Base-by-base conservation (phyloP, 768 basidiomycete species). In the Mycena metata region DNA sequence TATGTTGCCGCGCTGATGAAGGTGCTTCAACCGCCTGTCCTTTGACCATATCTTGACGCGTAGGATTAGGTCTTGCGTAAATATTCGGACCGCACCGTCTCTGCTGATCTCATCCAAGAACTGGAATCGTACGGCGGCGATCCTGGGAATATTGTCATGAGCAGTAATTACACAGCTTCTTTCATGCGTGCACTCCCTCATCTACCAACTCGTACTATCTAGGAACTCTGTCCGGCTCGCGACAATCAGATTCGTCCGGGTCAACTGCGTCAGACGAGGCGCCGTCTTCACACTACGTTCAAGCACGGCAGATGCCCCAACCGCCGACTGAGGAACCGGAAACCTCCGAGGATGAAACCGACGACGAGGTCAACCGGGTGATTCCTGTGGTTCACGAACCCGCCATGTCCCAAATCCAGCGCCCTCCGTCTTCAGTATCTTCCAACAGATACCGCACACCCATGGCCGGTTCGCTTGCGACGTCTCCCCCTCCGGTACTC, bases 1-100 rank as follows among this genome's bases (percentile, higher is more conserved):
- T 98, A 98, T 80, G 95, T 97, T 3, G 93, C 95, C 61, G 92
- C 94, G 12, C 78, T 98, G 49, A 78, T 96, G 45, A 94, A 93
- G 85, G 96, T 92, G 69, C 33, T 54, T 59, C 17, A 42, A 39
- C 30, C 45, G 57, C 45, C n/a, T 35, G 45, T 24, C 13, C 49
- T n/a, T 35, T 47, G 19, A 56, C 42, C 9, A n/a, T 42, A 8
- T 42, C 39, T 42, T 63, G 11, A 64, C 51, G 2, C 30, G n/a
- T 19, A 33, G 35, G 51, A n/a, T 46, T 15, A 96, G 94, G 90
- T 93, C 21, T 80, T 96, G 66, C 84, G 90, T 68, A 92, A 90
- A 77, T 94, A 96, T 74, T 92, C 95, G 0, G 93, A 94, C 74
- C 92, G 91, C 77, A 94, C 93, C 0, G 82, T 89, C 24, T 93